These are phyloP conservation scores for Trichoderma citrinoviride DNA, from an alignment of 2,329 filamentous ascomycete species.

Conservation along the genomic window DNA sequence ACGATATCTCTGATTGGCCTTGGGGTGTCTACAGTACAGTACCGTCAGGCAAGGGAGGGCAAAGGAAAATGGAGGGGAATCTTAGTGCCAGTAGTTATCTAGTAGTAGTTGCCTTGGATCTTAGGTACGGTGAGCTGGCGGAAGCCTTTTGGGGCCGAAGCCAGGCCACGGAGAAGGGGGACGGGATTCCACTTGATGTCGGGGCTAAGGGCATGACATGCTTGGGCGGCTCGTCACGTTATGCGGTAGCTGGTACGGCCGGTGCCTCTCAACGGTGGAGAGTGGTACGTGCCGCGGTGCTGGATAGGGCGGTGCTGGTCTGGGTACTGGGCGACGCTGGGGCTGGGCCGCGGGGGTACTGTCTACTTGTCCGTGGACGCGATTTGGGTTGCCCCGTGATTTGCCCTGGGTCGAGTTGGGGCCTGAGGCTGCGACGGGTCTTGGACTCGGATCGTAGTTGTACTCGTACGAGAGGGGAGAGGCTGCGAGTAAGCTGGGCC, in stretches of 20 bases:
- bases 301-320: neutral
- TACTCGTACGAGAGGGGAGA: too few species aligned
- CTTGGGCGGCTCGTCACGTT: slow-evolving; percentile 20
- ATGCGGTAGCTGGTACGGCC: neutral
- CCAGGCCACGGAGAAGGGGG: neutral
- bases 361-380: neutral
- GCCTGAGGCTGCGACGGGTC: too few species aligned
- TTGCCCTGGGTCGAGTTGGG: too few species aligned
- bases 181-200: neutral
- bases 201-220: slow-evolving; percentile 14
- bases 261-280: neutral
- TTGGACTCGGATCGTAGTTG: too few species aligned
- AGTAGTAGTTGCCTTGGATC: too few species aligned
- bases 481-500: too few species aligned
- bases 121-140: neutral
- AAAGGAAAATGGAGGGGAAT: too few species aligned
- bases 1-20: too few species aligned
- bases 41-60: too few species aligned
- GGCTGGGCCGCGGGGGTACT: neutral
- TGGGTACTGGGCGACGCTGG: neutral
- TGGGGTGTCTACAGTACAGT: too few species aligned
- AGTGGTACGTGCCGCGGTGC: neutral
- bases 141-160: neutral
- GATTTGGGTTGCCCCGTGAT: too few species aligned
- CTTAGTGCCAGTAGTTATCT: too few species aligned